These are phyloP conservation scores for Ilyonectria mors-panacis DNA, from an alignment of 2,329 filamentous ascomycete genomes.

Conservation along the genomic window DNA sequence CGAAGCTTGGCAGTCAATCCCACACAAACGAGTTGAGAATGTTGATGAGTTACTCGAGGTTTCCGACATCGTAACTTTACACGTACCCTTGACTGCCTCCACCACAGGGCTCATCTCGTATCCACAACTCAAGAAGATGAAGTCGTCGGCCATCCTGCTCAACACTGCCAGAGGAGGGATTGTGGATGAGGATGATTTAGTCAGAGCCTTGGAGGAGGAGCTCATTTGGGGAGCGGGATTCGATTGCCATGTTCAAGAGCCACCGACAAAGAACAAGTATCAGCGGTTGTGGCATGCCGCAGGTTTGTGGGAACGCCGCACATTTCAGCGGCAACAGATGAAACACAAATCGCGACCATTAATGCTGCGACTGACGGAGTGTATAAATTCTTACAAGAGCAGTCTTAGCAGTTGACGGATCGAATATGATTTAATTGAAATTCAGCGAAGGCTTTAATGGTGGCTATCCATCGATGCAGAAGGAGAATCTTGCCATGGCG, in stretches of 20 bases:
- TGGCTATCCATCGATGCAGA: neutral
- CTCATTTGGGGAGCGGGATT: slow-evolving; percentile 54
- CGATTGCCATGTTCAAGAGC: slow-evolving; percentile 55
- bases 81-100: slow-evolving; percentile 49
- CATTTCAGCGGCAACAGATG: slow-evolving; percentile 58
- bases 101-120: slow-evolving; percentile 51
- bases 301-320: slow-evolving; percentile 59
- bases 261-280: slow-evolving; percentile 51
- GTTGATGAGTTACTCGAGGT: slow-evolving; percentile 50
- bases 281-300: slow-evolving; percentile 46
- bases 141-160: slow-evolving; percentile 53
- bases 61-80: slow-evolving; percentile 53
- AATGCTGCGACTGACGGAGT: slow-evolving; percentile 1
- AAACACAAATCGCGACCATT: slow-evolving; percentile 38
- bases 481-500: neutral
- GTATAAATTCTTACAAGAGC: neutral
- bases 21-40: slow-evolving; percentile 44
- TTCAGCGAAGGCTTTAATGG: neutral
- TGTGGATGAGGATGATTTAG: slow-evolving; percentile 53
- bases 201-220: slow-evolving; percentile 47
- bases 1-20: slow-evolving; percentile 43
- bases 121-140: slow-evolving; percentile 50
- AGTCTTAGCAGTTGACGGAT: neutral
- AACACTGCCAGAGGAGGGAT: slow-evolving; percentile 57
- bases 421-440: neutral